Base-by-base conservation (phyloP, 1,284 basidiomycete species). In the Puccinia triticina region DNA sequence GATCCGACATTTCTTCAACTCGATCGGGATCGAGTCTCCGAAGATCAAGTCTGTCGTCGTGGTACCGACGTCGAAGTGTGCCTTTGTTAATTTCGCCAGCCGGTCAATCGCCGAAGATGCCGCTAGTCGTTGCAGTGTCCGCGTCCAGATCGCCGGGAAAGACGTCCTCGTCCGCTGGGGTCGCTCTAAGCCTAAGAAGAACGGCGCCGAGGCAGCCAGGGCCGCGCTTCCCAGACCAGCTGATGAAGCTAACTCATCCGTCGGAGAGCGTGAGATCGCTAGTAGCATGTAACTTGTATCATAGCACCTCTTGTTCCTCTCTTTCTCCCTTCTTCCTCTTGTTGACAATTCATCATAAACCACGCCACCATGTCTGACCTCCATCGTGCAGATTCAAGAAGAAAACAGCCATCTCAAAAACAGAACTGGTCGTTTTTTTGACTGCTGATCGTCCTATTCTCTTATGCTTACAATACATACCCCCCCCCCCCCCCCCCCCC, bases 41-140 rank as follows among this genome's bases (percentile, higher is more conserved):
- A 92, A 88, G 85, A 88, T 99, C 84, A 93, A 92, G 86, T 94
- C 92, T 16, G 88, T 98, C 26, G 94, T 96, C 0, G 91, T 96
- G 85, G 93, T 98, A 8, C 90, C 91, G 50, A 93, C 94, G 87
- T 91, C 92, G 83, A 90, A 94, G 88, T 98, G 95, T 88, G 96
- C 96, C 0, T 99, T 99, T 87, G 90, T 98, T 83, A 98, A 98
- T 87, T 99, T 99, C 88, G 91, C 90, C 83, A 91, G 93, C 81
- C 90, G 97, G 40, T 86, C 89, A 1, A 89, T 91, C 23, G 96
- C 97, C 18, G 97, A 99, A 87, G 88, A 89, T 11, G 95, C 94
- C 0, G 96, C 96, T 0, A 90, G 92, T 84, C 92, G 92, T 12
- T 94, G 96, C 90, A 91, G 93, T 21, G 91, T 92, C 83, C 96